A percentile compares a stretch with the other conserved stretches of the same genome.
phyloP scores from a whole-genome alignment of 1,284 basidiomycete genomes.

The Ustilago crameri region DNA sequence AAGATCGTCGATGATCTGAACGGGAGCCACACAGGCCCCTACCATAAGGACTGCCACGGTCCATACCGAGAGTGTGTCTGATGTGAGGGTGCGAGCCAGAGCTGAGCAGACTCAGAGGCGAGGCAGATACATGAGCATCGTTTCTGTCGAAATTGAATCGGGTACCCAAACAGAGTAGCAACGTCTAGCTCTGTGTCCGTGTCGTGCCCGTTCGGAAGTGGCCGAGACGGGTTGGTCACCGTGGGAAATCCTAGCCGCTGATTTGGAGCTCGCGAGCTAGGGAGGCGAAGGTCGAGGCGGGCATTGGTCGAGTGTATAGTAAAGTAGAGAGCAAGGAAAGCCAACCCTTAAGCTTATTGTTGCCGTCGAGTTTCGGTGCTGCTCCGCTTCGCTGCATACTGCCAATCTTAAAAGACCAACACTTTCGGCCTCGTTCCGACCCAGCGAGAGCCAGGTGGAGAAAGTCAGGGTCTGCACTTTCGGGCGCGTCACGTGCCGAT shows the following conservation, averaged over 20 bases:
- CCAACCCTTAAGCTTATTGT: neutral
- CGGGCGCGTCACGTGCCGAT: slow-evolving; percentile 2
- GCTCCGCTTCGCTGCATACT: neutral
- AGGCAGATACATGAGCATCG: too few species aligned
- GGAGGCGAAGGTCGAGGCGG: neutral
- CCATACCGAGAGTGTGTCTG: slow-evolving; percentile 2
- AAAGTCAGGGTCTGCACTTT: neutral
- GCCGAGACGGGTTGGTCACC: too few species aligned
- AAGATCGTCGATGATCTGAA: neutral
- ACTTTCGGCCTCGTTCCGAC: neutral
- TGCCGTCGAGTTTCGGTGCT: neutral
- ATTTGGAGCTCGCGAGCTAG: neutral
- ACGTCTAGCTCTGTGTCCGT: too few species aligned
- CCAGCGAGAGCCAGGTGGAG: neutral
- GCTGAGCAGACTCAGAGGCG: too few species aligned
- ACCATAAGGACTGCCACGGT: neutral
- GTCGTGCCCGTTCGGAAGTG: too few species aligned
- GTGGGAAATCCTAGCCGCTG: too few species aligned
- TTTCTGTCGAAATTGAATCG: too few species aligned
- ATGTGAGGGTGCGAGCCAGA: too few species aligned
- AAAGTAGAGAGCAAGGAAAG: neutral
- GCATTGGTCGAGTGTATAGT: neutral
- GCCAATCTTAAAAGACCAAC: neutral
- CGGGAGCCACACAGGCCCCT: neutral
- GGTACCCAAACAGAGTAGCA: too few species aligned